A percentile compares a stretch with the other conserved stretches of the same genome.
phyloP scores from a whole-genome alignment of 1,284 basidiomycete species.

The Apiotrichum siamense region DNA sequence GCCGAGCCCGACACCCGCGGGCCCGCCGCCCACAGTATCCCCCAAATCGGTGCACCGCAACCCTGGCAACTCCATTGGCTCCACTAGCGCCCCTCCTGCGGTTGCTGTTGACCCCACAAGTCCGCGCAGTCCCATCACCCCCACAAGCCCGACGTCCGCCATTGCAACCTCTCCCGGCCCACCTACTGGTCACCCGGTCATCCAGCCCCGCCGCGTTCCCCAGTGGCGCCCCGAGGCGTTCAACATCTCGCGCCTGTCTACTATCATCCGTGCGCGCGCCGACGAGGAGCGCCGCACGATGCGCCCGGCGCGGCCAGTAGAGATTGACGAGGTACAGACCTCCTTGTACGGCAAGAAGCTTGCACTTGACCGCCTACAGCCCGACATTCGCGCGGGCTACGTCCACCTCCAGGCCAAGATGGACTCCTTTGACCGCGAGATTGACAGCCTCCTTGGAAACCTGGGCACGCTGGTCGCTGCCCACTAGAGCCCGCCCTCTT shows the following conservation, averaged over 20 bases:
- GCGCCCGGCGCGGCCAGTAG: conserved; percentile 15
- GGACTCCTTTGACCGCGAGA: conserved; percentile 64
- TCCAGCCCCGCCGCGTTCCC: conserved; percentile 3
- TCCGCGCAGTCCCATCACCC: not conserved
- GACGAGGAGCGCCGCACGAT: conserved; percentile 8
- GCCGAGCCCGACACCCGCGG: not conserved
- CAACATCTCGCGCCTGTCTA: conserved; percentile 40
- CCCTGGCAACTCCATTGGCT: not conserved
- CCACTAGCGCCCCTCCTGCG: too few species aligned
- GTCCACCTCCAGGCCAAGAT: conserved; percentile 62
- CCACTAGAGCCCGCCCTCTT: too few species aligned
- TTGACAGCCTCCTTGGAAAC: conserved; percentile 60
- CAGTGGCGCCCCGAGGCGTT: conserved; percentile 47
- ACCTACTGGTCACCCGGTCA: conserved; percentile 45
- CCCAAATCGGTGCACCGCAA: not conserved
- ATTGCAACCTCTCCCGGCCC: conserved; percentile 38
- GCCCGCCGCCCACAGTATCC: not conserved
- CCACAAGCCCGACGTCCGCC: not conserved
- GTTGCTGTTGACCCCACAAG: too few species aligned
- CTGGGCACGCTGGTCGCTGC: conserved; percentile 15
- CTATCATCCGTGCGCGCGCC: conserved; percentile 32
- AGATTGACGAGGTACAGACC: conserved; percentile 61
- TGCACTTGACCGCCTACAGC: conserved; percentile 60
- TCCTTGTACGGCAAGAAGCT: conserved; percentile 59
- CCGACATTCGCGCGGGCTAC: conserved; percentile 64